A percentile compares a stretch with the other conserved stretches of the same genome.
Evolutionary conservation across 2,329 filamentous ascomycete species (phyloP).

Genomic region (Teratosphaeria epicoccoides): DNA sequence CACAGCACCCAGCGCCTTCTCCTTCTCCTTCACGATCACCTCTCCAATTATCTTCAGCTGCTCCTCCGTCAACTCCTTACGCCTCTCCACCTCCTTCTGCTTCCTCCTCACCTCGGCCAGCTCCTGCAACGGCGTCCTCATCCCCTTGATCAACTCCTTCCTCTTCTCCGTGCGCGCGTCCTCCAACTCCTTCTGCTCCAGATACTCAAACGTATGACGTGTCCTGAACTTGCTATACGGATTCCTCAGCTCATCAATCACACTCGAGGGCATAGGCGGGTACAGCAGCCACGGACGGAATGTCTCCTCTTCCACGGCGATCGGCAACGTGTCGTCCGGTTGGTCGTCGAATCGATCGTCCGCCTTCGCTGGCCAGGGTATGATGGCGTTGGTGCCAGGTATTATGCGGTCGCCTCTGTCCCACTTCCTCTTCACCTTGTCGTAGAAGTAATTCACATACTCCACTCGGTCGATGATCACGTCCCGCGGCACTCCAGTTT

Average conservation of each 20-base stretch:
- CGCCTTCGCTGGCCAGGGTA: conserved; percentile 62
- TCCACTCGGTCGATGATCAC: conserved; percentile 65
- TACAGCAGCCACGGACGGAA: conserved; percentile 68
- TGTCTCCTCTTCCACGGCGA: conserved; percentile 62
- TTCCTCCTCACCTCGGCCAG: conserved; percentile 29
- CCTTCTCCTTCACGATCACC: conserved; percentile 26
- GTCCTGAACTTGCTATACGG: conserved; percentile 74
- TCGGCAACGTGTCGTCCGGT: conserved; percentile 60
- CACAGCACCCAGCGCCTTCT: conserved; percentile 3
- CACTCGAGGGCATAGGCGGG: conserved; percentile 64
- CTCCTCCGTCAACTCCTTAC: conserved; percentile 26
- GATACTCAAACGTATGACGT: conserved; percentile 64
- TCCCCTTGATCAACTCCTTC: conserved; percentile 28
- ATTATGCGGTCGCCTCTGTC: conserved; percentile 42
- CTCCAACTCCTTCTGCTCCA: conserved; percentile 52
- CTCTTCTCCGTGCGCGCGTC: conserved; percentile 40
- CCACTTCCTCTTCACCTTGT: conserved; percentile 37
- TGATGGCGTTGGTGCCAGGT: conserved; percentile 58
- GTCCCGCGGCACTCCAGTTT: conserved; percentile 57
- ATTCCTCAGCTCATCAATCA: conserved; percentile 78
- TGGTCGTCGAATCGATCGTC: conserved; percentile 41
- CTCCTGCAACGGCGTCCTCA: conserved; percentile 40
- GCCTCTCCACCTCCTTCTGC: conserved; percentile 29
- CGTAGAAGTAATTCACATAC: conserved; percentile 16
- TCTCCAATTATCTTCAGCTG: conserved; percentile 33